These are phyloP conservation scores for Ilyonectria mors-panacis DNA, from an alignment of 2,329 filamentous ascomycete genomes.

Conservation along the genomic window DNA sequence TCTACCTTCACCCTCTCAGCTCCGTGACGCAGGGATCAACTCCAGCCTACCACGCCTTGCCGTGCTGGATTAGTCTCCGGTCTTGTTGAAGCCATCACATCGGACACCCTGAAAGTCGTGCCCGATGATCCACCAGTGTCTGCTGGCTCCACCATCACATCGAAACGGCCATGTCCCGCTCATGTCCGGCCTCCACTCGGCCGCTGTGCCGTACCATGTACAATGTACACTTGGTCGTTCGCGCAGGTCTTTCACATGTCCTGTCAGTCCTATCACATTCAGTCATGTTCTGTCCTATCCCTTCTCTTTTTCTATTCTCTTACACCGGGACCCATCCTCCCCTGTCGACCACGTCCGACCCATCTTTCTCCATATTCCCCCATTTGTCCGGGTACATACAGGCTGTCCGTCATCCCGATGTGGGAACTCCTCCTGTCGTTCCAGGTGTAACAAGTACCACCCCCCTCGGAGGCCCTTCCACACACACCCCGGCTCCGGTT, in stretches of 20 bases:
- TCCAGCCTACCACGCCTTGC: constrained; percentile 29
- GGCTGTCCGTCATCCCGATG: constrained; percentile 29
- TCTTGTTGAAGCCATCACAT: constrained; percentile 22
- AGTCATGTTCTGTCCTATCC: constrained; percentile 33
- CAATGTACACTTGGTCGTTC: neutral
- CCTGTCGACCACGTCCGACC: constrained; percentile 22
- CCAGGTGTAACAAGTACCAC: constrained; percentile 32
- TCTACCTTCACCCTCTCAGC: constrained; percentile 10
- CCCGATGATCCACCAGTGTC: constrained; percentile 19
- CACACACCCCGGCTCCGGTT: constrained; percentile 36
- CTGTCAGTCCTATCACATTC: constrained; percentile 22
- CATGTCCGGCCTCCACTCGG: constrained; percentile 33
- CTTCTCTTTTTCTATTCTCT: constrained; percentile 20
- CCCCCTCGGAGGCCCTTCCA: constrained; percentile 12
- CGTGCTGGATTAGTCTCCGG: constrained; percentile 20
- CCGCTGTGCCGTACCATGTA: constrained; percentile 27
- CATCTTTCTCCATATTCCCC: constrained; percentile 33
- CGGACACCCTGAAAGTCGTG: constrained; percentile 26
- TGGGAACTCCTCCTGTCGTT: constrained; percentile 33
- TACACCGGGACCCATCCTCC: constrained; percentile 32
- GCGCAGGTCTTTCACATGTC: constrained; percentile 5
- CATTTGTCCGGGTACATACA: constrained; percentile 45
- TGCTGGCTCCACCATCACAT: constrained; percentile 36
- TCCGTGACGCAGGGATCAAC: constrained; percentile 8
- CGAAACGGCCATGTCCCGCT: constrained; percentile 22